phyloP scores from a whole-genome alignment of 2,329 filamentous ascomycete species.

The Malbranchea cinnamomea region DNA sequence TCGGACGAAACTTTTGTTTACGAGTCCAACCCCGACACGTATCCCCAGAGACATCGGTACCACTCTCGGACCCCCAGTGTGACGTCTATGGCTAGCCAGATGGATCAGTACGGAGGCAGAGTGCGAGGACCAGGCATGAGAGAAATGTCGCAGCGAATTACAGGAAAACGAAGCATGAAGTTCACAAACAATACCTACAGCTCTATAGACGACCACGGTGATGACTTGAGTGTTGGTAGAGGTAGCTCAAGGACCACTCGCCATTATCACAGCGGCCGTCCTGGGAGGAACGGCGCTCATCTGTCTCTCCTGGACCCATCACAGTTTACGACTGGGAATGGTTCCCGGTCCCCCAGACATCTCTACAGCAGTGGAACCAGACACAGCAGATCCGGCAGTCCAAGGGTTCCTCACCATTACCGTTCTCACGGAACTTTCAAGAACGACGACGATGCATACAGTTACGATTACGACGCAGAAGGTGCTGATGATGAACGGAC shows the following conservation, averaged over 20 bases:
- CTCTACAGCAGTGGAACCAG: constrained; percentile 39
- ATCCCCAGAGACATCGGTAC: constrained; percentile 47
- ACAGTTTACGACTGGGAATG: constrained; percentile 45
- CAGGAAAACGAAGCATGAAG: constrained; percentile 87
- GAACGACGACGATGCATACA: constrained; percentile 47
- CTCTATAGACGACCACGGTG: constrained; percentile 48
- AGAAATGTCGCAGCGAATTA: constrained; percentile 40
- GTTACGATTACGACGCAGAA: constrained; percentile 70
- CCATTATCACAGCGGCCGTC: constrained; percentile 49
- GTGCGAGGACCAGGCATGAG: constrained; percentile 57
- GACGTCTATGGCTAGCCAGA: constrained; percentile 51
- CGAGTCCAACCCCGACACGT: constrained; percentile 74
- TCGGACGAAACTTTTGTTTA: constrained; percentile 98
- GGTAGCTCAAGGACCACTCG: constrained; percentile 48
- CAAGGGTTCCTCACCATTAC: constrained; percentile 37
- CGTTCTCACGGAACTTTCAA: constrained; percentile 32
- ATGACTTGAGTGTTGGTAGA: constrained; percentile 47
- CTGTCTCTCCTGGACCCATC: constrained; percentile 63
- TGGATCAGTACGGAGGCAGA: constrained; percentile 31
- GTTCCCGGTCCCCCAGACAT: constrained; percentile 46
- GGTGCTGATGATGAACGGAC: constrained; percentile 78
- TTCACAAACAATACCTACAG: constrained; percentile 56
- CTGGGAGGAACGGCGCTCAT: constrained; percentile 55
- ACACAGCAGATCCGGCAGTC: constrained; percentile 57
- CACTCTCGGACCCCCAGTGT: constrained; percentile 92